Base-by-base conservation (phyloP, 208 protist genomes). In the Acanthamoeba royreba region DNA sequence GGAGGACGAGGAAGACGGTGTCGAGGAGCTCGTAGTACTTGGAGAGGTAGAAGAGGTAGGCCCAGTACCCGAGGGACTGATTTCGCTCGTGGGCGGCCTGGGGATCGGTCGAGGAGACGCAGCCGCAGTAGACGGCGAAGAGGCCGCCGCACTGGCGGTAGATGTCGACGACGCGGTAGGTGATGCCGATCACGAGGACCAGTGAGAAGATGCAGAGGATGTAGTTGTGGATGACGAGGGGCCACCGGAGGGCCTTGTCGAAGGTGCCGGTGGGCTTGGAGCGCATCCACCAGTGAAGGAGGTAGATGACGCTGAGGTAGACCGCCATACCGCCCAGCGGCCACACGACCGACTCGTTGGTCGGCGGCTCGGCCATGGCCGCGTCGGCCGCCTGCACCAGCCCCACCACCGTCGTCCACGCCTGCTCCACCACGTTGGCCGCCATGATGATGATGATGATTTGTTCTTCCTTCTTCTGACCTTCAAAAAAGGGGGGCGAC, bases 21-120 rank as follows among this genome's bases (percentile, higher is more conserved):
- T 93, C 91, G 47, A 93, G 38, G 11, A 93, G 58, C 28, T 93
- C 91, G n/a, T 69, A 89, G 74, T 89, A 93, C 91, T 93, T 93
- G 91, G 52, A 77, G 53, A 66, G 55, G 55, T 43, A 55, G 55
- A 93, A 93, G 61, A 72, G 61, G 61, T 72, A 72, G 61, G 61
- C 61, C 61, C 61, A 72, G 61, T 42, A 72, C 31, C 31, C 40
- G 25, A 72, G 5, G 28, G 9, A n/a, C 9, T 17, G 17, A 35
- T 35, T 72, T 13, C 3, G 9, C n/a, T 72, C 61, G 31, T n/a
- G 61, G 8, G 19, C 28, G 31, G 33, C 61, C n/a, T n/a, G n/a
- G n/a, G n/a, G n/a, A n/a, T n/a, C n/a, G n/a, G n/a, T n/a, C n/a
- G n/a, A n/a, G n/a, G n/a, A n/a, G 61, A 17, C 0, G 61, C 61